phyloP scores from a whole-genome alignment of 2,329 filamentous ascomycete species.

The Ascomycota sp. region DNA sequence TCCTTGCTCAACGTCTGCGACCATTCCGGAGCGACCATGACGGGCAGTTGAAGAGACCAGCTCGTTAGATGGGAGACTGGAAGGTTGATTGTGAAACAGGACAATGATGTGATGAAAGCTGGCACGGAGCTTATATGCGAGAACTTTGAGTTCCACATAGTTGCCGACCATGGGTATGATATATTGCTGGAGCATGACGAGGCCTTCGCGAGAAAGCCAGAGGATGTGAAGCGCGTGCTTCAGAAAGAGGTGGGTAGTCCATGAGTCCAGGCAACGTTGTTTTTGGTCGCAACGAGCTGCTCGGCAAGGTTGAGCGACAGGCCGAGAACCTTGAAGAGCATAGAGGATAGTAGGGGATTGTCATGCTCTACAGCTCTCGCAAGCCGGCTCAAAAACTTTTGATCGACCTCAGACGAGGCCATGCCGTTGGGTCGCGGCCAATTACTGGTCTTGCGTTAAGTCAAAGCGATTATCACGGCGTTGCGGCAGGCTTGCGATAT shows the following conservation, averaged over 20 bases:
- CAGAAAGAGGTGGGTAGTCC: conserved; percentile 58
- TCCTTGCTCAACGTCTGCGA: conserved; percentile 15
- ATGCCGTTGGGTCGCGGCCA: conserved; percentile 25
- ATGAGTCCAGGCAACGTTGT: conserved; percentile 60
- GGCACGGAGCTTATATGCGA: conserved; percentile 78
- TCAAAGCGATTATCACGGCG: background rate
- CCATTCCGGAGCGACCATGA: conserved; percentile 14
- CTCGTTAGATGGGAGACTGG: conserved; percentile 43
- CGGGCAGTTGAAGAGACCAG: conserved; percentile 22
- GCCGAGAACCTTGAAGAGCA: conserved; percentile 79
- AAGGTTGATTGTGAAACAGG: conserved; percentile 77
- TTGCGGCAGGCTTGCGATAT: too few relatives aligned
- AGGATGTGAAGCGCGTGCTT: conserved; percentile 76
- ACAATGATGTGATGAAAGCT: conserved; percentile 96
- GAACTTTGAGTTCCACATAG: conserved; percentile 67
- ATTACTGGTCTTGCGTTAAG: background rate
- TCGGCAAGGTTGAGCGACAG: conserved; percentile 74
- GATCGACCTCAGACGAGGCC: conserved; percentile 93
- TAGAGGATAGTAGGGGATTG: conserved; percentile 60
- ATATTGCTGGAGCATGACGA: conserved; percentile 72
- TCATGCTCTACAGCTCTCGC: conserved; percentile 60
- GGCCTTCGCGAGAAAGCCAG: conserved; percentile 83
- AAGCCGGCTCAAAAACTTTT: conserved; percentile 85
- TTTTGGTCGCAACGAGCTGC: conserved; percentile 64
- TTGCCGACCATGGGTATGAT: conserved; percentile 67